Evolutionary conservation across 352 stramenopile species (phyloP).

Genomic region (Pythium vanterpoolii): DNA sequence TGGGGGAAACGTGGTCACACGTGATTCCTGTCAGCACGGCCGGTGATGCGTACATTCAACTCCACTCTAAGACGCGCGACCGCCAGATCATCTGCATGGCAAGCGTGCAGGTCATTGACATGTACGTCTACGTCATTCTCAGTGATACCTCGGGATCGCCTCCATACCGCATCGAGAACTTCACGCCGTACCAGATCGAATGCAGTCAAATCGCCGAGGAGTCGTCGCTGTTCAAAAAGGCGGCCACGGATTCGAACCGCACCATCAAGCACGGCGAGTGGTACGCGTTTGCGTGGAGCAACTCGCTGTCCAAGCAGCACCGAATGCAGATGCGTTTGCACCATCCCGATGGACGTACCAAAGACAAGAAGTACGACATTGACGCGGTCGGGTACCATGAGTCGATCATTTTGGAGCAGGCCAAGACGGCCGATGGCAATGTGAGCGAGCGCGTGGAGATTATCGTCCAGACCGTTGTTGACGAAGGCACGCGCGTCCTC

Average conservation of each 20-base stretch:
- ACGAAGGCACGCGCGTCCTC: conserved; percentile 75
- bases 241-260: conserved; percentile 44
- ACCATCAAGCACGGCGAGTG: conserved; percentile 67
- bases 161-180: conserved; percentile 87
- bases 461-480: conserved; percentile 75
- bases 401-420: conserved; percentile 53
- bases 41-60: conserved; percentile 75
- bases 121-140: conserved; percentile 87
- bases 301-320: conserved; percentile 81
- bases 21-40: conserved; percentile 73
- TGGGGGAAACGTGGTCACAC: conserved; percentile 68
- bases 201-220: conserved; percentile 60
- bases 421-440: conserved; percentile 35
- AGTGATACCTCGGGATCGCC: conserved; percentile 76
- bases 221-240: conserved; percentile 45
- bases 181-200: conserved; percentile 78
- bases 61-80: conserved; percentile 72
- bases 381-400: conserved; percentile 80
- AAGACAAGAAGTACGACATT: conserved; percentile 82
- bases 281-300: conserved; percentile 83
- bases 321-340: conserved; percentile 63
- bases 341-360: conserved; percentile 48
- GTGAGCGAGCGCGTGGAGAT: conserved; percentile 50
- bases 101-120: conserved; percentile 85
- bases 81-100: conserved; percentile 78